Conservation (phyloP, 306 rosid genomes). For the Medicago ruthenica region DNA sequence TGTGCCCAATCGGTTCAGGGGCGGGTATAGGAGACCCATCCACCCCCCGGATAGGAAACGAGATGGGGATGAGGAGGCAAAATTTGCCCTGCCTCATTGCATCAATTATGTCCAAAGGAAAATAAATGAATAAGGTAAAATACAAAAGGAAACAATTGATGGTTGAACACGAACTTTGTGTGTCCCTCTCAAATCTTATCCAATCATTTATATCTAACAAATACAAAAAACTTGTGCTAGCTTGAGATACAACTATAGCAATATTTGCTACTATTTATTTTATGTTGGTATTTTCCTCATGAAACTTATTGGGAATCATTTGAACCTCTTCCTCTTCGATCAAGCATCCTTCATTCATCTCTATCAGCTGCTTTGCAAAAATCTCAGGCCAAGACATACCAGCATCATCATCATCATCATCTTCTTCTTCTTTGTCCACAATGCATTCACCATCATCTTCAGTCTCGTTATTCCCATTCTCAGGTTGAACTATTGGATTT, state of each 20-base stretch:
- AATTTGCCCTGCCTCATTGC: too few species aligned
- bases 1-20: neutral
- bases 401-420: neutral
- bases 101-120: neutral
- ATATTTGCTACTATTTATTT: neutral
- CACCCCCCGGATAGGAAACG: neutral
- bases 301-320: constrained; percentile 26
- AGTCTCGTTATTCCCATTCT: too few species aligned
- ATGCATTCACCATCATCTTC: neutral
- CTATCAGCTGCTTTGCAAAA: neutral
- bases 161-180: neutral
- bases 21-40: neutral
- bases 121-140: neutral
- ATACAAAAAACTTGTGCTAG: neutral
- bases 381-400: neutral
- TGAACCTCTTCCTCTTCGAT: neutral
- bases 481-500: neutral
- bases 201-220: neutral
- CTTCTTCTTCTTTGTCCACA: neutral
- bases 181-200: neutral
- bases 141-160: neutral
- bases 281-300: neutral
- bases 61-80: neutral
- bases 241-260: neutral
- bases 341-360: neutral